Conservation (phyloP, 1,284 basidiomycete species). For the Flammula alnicola region DNA sequence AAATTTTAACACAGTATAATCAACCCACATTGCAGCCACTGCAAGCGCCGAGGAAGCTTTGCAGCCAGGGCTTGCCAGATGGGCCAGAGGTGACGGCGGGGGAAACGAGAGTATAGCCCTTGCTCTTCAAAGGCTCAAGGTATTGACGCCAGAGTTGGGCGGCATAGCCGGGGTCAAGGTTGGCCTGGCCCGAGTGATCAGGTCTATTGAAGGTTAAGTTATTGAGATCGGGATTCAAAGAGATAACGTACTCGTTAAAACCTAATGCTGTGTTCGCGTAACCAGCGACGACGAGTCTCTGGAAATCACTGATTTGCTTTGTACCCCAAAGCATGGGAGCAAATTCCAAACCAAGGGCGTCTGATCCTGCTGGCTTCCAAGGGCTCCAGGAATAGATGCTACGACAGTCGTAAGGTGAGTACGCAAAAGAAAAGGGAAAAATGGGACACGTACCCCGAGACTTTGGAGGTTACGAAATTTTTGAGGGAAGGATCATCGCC, state of each 20-base stretch:
- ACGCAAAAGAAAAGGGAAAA: slow-evolving; percentile 5
- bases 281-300: slow-evolving; percentile 47
- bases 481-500: slow-evolving; percentile 48
- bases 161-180: slow-evolving; percentile 57
- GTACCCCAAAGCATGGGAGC: slow-evolving; percentile 76
- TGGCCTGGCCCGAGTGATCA: slow-evolving; percentile 55
- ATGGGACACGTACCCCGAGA: slow-evolving; percentile 47
- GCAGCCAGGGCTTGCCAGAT: slow-evolving; percentile 61
- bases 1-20: slow-evolving; percentile 7
- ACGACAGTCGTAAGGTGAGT: background rate
- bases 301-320: slow-evolving; percentile 49
- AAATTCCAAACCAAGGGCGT: slow-evolving; percentile 50
- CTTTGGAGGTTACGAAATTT: slow-evolving; percentile 49
- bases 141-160: slow-evolving; percentile 64
- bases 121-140: slow-evolving; percentile 58
- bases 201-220: slow-evolving; percentile 36
- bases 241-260: slow-evolving; percentile 68
- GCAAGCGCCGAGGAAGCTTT: slow-evolving; percentile 60
- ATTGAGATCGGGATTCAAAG: background rate
- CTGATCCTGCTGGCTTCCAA: slow-evolving; percentile 40
- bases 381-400: slow-evolving; percentile 68
- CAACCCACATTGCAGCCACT: slow-evolving; percentile 54
- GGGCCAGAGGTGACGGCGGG: slow-evolving; percentile 72
- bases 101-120: slow-evolving; percentile 64
- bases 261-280: slow-evolving; percentile 61